These are phyloP conservation scores for Boletus sp. DNA, from an alignment of 768 basidiomycete genomes.

Conservation along the genomic window DNA sequence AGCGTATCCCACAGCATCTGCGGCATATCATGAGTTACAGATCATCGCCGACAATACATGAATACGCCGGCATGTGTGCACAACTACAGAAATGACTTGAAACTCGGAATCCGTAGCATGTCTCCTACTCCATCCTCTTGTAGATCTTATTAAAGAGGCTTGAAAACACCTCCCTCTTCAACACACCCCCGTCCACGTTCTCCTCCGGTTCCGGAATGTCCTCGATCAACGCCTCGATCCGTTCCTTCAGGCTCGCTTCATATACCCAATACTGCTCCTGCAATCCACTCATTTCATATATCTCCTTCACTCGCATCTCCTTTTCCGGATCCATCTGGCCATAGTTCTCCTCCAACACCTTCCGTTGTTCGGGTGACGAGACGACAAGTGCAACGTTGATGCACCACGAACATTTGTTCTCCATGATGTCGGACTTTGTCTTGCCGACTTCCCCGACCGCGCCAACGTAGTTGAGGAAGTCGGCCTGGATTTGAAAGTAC, in stretches of 20 bases:
- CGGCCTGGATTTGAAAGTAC: neutral
- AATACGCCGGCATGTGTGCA: neutral
- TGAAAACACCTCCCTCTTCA: neutral
- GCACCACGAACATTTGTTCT: conserved; percentile 4
- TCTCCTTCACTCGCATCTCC: neutral
- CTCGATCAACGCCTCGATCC: neutral
- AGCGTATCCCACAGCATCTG: neutral
- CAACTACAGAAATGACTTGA: neutral
- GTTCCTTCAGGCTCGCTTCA: neutral
- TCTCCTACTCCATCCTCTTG: neutral
- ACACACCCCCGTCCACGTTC: neutral
- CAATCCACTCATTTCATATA: neutral
- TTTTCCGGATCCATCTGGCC: neutral
- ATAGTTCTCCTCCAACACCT: neutral
- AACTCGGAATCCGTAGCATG: too few relatives aligned
- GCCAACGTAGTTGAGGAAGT: neutral
- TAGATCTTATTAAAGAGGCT: neutral
- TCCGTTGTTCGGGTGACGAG: neutral
- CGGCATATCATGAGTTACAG: neutral
- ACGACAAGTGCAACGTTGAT: neutral
- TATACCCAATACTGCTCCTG: neutral
- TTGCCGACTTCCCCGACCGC: neutral
- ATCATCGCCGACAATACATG: neutral
- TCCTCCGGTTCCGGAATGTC: neutral
- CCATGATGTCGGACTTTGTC: neutral